Percentiles rank a stretch among this genome's conserved stretches.
These are phyloP conservation scores for Aureobasidium subglaciale DNA, from an alignment of 2,329 filamentous ascomycete species.

Conservation along the genomic window DNA sequence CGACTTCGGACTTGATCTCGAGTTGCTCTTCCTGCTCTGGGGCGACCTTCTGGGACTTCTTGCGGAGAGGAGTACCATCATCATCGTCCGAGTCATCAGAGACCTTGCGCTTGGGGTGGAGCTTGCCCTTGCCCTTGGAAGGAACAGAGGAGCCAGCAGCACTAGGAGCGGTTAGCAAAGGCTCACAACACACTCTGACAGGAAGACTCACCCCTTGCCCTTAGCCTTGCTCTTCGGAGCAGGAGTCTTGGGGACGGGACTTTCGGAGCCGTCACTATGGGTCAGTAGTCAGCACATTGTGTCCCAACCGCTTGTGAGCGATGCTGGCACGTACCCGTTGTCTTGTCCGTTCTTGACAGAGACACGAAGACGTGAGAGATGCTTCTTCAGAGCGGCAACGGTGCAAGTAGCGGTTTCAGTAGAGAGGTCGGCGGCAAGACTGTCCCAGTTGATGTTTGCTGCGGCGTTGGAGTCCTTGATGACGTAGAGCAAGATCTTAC, in stretches of 20 bases:
- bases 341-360: not conserved
- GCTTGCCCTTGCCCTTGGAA: slow-evolving; percentile 4
- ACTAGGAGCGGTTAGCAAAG: not conserved
- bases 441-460: slow-evolving; percentile 6
- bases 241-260: slow-evolving; percentile 1
- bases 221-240: slow-evolving; percentile 4
- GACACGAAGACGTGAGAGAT: slow-evolving; percentile 2
- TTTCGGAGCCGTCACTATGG: not conserved
- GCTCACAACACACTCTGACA: not conserved
- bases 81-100: not conserved
- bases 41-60: slow-evolving; percentile 31
- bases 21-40: not conserved
- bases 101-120: not conserved
- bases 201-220: not conserved
- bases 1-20: not conserved
- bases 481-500: slow-evolving; percentile 15
- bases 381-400: slow-evolving; percentile 5
- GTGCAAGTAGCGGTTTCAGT: slow-evolving; percentile 5
- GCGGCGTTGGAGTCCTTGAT: slow-evolving; percentile 2
- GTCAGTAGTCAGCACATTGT: not conserved
- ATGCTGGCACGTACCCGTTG: not conserved
- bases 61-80: slow-evolving; percentile 1
- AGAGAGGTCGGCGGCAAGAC: slow-evolving; percentile 8
- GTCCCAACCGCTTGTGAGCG: not conserved
- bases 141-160: not conserved